A percentile compares a stretch with the other conserved stretches of the same genome.
phyloP scores from a whole-genome alignment of 2,329 filamentous ascomycete genomes.

The Lachnellula willkommii region DNA sequence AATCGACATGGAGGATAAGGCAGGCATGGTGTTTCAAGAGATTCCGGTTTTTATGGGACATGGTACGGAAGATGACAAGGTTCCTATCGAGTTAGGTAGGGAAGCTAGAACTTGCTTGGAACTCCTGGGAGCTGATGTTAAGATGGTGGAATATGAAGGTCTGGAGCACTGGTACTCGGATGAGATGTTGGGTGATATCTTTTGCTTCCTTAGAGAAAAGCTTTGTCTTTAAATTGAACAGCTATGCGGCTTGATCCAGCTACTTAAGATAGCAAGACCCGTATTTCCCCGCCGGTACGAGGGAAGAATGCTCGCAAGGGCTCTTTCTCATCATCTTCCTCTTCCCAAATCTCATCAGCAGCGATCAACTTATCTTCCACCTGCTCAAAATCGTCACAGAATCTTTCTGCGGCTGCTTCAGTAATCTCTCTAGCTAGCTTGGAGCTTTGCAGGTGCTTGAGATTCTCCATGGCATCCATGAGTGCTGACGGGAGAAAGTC shows the following conservation, averaged over 20 bases:
- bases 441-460: constrained; percentile 69
- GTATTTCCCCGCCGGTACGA: constrained; percentile 32
- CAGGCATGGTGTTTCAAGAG: constrained; percentile 2
- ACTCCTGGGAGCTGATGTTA: constrained; percentile 32
- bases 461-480: constrained; percentile 82
- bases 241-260: neutral
- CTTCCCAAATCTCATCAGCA: constrained; percentile 46
- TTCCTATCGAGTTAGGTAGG: constrained; percentile 35
- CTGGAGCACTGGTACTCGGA: constrained; percentile 43
- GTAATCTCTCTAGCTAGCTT: constrained; percentile 69
- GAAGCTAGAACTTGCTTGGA: constrained; percentile 33
- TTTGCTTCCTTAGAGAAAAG: constrained; percentile 28
- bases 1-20: constrained; percentile 11
- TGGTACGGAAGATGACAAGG: constrained; percentile 40
- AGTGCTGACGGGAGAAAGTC: constrained; percentile 88
- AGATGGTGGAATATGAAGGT: constrained; percentile 37
- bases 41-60: constrained; percentile 45
- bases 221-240: neutral
- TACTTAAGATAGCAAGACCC: constrained; percentile 30
- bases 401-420: constrained; percentile 74
- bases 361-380: constrained; percentile 57
- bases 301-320: constrained; percentile 30
- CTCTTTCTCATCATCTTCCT: constrained; percentile 19
- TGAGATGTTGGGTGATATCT: constrained; percentile 38
- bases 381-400: constrained; percentile 78